A percentile compares a stretch with the other conserved stretches of the same genome.
Conservation (phyloP, 2,329 filamentous ascomycete species). For the Hymenoscyphus salicellus region DNA sequence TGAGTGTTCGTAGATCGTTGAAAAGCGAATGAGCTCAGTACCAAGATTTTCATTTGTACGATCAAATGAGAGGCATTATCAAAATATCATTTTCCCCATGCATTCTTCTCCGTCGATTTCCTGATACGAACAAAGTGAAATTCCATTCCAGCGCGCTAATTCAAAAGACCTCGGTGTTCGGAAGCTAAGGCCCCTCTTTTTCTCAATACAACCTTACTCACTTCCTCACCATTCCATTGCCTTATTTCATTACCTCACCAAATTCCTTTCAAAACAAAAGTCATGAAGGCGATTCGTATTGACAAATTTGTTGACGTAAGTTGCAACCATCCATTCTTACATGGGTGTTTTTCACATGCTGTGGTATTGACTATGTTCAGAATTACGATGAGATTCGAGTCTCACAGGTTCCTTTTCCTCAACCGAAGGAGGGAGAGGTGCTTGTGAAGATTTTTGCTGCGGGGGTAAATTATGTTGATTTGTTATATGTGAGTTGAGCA, state of each 20-base stretch:
- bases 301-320: background rate
- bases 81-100: no score
- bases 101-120: background rate
- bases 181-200: background rate
- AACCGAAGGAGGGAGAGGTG: conserved; percentile 38
- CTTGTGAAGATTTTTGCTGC: conserved; percentile 52
- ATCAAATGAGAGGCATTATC: no score
- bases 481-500: conserved; percentile 46
- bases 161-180: background rate
- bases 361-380: conserved; percentile 26
- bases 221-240: background rate
- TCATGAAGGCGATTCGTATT: background rate
- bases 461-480: conserved; percentile 59
- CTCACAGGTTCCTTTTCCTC: conserved; percentile 37
- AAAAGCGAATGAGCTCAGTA: no score
- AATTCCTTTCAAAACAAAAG: background rate
- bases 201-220: background rate
- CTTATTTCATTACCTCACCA: background rate
- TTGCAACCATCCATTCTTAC: background rate
- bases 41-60: no score
- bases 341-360: background rate
- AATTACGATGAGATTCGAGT: conserved; percentile 35
- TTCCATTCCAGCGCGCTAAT: background rate
- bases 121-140: background rate
- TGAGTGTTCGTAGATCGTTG: no score